A percentile compares a stretch with the other conserved stretches of the same genome.
These are phyloP conservation scores for Aspergillus udagawae DNA, from an alignment of 2,329 filamentous ascomycete genomes.

Conservation along the genomic window DNA sequence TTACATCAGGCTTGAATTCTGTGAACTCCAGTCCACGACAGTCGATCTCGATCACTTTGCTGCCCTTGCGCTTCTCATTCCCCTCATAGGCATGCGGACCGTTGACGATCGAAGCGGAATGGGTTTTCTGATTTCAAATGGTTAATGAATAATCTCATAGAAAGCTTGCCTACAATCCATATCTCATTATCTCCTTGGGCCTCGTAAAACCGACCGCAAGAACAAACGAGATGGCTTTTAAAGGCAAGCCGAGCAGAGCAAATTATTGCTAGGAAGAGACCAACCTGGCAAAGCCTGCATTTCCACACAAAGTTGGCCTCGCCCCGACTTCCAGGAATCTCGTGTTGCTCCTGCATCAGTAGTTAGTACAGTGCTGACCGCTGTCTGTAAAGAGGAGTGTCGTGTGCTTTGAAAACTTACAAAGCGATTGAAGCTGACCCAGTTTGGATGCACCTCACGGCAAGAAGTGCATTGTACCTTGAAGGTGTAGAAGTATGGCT, in stretches of 20 bases:
- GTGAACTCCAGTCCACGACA: conserved; percentile 90
- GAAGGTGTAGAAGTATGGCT: conserved; percentile 95
- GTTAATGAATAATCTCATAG: neutral
- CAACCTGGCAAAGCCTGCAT: conserved; percentile 95
- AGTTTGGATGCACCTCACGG: conserved; percentile 82
- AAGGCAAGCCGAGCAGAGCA: neutral
- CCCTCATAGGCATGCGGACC: conserved; percentile 64
- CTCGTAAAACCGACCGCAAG: neutral
- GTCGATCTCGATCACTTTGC: conserved; percentile 85
- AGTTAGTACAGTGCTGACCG: neutral
- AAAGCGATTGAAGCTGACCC: conserved; percentile 81
- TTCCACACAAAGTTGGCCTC: conserved; percentile 99
- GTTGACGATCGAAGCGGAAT: conserved; percentile 74
- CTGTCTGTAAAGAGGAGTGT: neutral
- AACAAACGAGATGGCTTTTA: neutral
- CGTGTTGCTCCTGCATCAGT: conserved; percentile 68
- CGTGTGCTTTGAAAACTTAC: conserved; percentile 50
- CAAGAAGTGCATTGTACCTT: conserved; percentile 98
- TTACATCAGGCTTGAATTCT: conserved; percentile 84
- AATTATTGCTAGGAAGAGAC: conserved; percentile 14
- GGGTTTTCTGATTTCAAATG: conserved; percentile 31
- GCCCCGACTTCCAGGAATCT: conserved; percentile 86
- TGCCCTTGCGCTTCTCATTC: conserved; percentile 56
- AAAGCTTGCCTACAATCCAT: neutral
- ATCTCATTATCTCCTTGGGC: neutral